Base-by-base conservation (phyloP, 768 basidiomycete genomes). In the Tricholomella constricta region DNA sequence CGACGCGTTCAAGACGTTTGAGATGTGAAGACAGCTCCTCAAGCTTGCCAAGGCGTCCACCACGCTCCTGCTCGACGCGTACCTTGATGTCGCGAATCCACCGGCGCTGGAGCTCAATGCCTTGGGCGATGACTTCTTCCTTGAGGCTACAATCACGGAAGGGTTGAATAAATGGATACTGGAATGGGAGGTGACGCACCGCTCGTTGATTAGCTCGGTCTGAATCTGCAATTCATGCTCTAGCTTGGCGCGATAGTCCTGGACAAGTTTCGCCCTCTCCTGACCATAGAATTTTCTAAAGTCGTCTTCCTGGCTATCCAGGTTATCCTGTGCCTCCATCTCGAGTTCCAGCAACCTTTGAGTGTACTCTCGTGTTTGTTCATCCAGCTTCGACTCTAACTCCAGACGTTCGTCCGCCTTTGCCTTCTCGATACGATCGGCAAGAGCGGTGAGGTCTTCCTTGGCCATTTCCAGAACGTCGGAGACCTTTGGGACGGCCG, bases 21-120 rank as follows among this genome's bases (percentile, higher is more conserved):
- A 98, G 74, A 42, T 89, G 88, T 5, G 89, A 84, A 9, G 94
- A 88, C 42, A 99, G 86, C 67, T 95, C 91, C 64, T 96, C 94
- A 29, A 99, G 85, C 70, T 94, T 97, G 40, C 94, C 89, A 9
- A 99, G 81, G 49, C 97, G 89, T 11, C 94, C 94, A 14, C 94
- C 94, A 38, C 97, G 93, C 70, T 99, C 97, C 65, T 93, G 84
- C 71, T 99, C 96, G 51, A 99, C 95, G 58, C 87, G 89, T 45
- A 94, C 81, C 74, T 98, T 97, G 78, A 98, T 86, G 53, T 98
- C 94, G 27, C 92, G 86, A 36, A 99, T 90, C 95, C 96, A 98
- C 48, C 92, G 83, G 45, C 94, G 86, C 67, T 98, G 97, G 20
- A 98, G 84, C 72, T 98, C 97, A 63, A 99, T 94, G 15, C 95